Percentiles rank a stretch among this genome's conserved stretches.
Conservation (phyloP, 228 moss, liverwort and hornwort species). For the Sphagnum magellanicum region DNA sequence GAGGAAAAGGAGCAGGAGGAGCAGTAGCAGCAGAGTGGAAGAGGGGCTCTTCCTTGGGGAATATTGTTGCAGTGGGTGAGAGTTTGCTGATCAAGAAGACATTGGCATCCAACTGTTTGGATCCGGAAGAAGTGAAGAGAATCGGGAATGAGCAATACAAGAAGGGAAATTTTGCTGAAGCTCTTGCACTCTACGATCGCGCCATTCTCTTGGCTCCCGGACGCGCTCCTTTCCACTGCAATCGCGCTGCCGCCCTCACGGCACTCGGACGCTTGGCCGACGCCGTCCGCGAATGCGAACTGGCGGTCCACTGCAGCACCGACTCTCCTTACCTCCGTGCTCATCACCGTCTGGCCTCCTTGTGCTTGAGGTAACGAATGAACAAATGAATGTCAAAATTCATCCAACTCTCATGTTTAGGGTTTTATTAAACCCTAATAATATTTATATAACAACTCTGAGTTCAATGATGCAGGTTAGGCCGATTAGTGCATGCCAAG, state of each 20-base stretch:
- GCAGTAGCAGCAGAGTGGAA: not conserved
- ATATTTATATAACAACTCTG: not conserved
- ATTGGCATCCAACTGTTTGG: conserved; percentile 31
- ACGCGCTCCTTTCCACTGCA: conserved; percentile 70
- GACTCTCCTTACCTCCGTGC: conserved; percentile 66
- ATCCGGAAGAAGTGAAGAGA: conserved; percentile 77
- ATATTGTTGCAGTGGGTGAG: conserved; percentile 37
- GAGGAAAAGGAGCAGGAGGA: not conserved
- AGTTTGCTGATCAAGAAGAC: conserved; percentile 43
- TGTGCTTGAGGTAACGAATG: conserved; percentile 42
- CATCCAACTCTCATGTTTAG: too few species aligned
- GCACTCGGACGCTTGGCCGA: conserved; percentile 69
- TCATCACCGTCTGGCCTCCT: conserved; percentile 65
- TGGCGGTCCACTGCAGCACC: conserved; percentile 38
- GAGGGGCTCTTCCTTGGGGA: conserved; percentile 3
- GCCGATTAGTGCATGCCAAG: conserved; percentile 61
- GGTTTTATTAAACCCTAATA: too few species aligned
- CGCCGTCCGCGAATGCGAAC: conserved; percentile 78
- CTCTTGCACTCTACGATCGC: conserved; percentile 71
- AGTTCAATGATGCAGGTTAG: conserved; percentile 30
- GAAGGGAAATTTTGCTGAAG: conserved; percentile 76
- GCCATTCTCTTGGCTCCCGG: conserved; percentile 73
- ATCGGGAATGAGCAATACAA: conserved; percentile 87
- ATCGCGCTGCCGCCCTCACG: conserved; percentile 84
- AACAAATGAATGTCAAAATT: not conserved